Evolutionary conservation across 257 asterid genomes (phyloP).

Genomic region (Echites panduratus): DNA sequence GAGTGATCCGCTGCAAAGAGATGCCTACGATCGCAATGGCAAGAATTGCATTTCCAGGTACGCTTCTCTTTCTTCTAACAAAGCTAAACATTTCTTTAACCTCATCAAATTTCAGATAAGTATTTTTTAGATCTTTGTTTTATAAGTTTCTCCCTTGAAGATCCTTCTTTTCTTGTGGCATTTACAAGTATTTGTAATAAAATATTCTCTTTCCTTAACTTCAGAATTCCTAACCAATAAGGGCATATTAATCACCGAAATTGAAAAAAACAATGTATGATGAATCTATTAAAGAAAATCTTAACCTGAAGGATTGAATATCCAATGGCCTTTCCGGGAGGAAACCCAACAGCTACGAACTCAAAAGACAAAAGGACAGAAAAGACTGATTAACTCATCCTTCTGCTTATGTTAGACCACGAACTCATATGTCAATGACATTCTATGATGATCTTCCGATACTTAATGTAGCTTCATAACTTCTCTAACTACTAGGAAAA

Average conservation of each 20-base stretch:
- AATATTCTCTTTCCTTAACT: not conserved
- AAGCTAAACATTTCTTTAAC: not conserved
- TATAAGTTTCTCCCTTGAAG: not conserved
- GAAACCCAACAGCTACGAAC: not conserved
- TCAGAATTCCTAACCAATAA: not conserved
- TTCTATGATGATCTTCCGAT: not conserved
- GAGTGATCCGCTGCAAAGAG: constrained; percentile 79
- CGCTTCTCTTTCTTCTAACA: constrained; percentile 6
- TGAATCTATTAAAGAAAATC: too few relatives aligned
- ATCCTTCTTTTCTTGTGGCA: not conserved
- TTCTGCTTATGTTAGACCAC: not conserved
- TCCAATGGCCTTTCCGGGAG: not conserved
- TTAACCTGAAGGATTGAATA: not conserved
- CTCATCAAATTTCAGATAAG: too few relatives aligned
- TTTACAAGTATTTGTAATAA: not conserved
- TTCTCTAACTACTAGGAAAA: not conserved
- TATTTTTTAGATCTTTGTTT: not conserved
- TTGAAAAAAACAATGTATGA: not conserved
- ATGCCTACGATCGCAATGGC: constrained; percentile 71
- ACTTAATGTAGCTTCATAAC: too few relatives aligned
- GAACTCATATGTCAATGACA: not conserved
- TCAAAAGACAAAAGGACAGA: too few relatives aligned
- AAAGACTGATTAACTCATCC: not conserved
- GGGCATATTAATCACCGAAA: not conserved
- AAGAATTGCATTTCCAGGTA: constrained; percentile 68